Base-by-base conservation (phyloP, 1,284 basidiomycete genomes). In the Pseudozyma tsukubaensis region DNA sequence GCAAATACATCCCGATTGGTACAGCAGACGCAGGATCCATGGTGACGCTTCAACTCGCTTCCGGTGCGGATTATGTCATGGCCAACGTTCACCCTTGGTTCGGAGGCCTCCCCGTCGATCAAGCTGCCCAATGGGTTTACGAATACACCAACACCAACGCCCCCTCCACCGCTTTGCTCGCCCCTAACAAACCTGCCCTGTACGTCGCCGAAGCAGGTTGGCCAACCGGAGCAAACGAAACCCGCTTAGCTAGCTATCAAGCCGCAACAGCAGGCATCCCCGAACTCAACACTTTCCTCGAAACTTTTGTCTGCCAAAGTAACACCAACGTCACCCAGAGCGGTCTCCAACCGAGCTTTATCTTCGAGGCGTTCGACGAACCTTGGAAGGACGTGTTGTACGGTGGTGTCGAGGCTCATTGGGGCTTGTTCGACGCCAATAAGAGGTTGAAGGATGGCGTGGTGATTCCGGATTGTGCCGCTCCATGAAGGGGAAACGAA, bases 201-300 rank as follows among this genome's bases (percentile, higher is more conserved):
- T 94, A 90, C 86, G 93, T 95, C 72, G 93, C 93, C 11, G 94
- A 96, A 87, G 94, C 94, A 21, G 94, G 94, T 40, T 97, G 94
- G 94, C 94, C 94, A 13, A 90, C 92, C 36, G 91, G 91, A 81
- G 79, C 79, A 3, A 75, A 78, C 42, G 69, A 58, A 32, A 76
- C 78, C 0, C 16, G 59, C 9, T 34, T 63, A 40, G 45, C 40
- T 32, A 78, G 67, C 13, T 58, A 68, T 21, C 59, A 71, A 37
- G 76, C 40, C 14, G 77, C 79, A 9, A 49, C 59, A 1, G 78
- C 79, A 10, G 76, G 78, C 7, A 44, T 80, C 11, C 21, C 3
- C 29, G 51, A 80, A 40, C 57, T 81, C 44, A 76, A 81, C 61
- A 68, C 81, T 7, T 96, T 94, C 87, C 83, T 98, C 52, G 88